Conservation (phyloP, 2,329 filamentous ascomycete genomes). For the Pseudodiploospora longispora region DNA sequence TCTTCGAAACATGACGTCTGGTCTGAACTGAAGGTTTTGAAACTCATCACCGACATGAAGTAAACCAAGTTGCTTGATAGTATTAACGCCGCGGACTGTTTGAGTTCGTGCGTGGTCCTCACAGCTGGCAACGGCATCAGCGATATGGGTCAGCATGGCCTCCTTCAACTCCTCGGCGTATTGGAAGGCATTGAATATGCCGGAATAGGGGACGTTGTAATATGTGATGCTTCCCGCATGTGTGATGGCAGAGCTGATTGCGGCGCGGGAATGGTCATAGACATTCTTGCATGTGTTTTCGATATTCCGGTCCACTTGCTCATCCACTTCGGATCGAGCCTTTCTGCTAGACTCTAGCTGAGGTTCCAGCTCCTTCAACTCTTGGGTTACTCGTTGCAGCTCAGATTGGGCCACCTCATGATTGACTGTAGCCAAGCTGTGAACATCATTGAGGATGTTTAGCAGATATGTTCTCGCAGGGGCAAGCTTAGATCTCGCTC, state of each 20-base stretch:
- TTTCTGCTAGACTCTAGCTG: slow-evolving; percentile 77
- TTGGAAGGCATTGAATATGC: slow-evolving; percentile 74
- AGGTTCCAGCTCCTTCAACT: slow-evolving; percentile 77
- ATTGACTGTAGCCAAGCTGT: slow-evolving; percentile 78
- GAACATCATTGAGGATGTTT: slow-evolving; percentile 84
- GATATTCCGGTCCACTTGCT: slow-evolving; percentile 72
- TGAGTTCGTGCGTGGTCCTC: slow-evolving; percentile 78
- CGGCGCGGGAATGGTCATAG: slow-evolving; percentile 73
- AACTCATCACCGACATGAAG: slow-evolving; percentile 84
- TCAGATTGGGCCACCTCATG: slow-evolving; percentile 79
- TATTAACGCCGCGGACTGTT: slow-evolving; percentile 72
- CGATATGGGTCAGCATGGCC: slow-evolving; percentile 84
- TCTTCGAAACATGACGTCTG: slow-evolving; percentile 89
- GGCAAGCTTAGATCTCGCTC: slow-evolving; percentile 88
- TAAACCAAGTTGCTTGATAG: slow-evolving; percentile 82
- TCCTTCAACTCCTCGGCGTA: slow-evolving; percentile 90
- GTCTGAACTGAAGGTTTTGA: slow-evolving; percentile 75
- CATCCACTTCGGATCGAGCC: slow-evolving; percentile 69
- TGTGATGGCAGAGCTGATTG: slow-evolving; percentile 66
- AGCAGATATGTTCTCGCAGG: slow-evolving; percentile 92
- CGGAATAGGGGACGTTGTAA: slow-evolving; percentile 79
- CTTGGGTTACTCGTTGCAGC: slow-evolving; percentile 70
- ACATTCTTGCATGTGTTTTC: slow-evolving; percentile 80
- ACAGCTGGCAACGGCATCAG: slow-evolving; percentile 66
- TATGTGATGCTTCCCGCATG: slow-evolving; percentile 63